Evolutionary conservation across 345 rosid species (phyloP).

Genomic region (Citrus sinensis): DVS_A1.0 CM039163.1:39700501-39701000

Average conservation of each 20-base stretch:
- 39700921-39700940: no score
- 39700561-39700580: slow-evolving; percentile 83
- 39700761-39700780: slow-evolving; percentile 82
- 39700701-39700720: slow-evolving; percentile 93
- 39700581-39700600: slow-evolving; percentile 87
- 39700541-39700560: slow-evolving; percentile 75
- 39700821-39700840: slow-evolving; percentile 89
- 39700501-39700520: slow-evolving; percentile 71
- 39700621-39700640: slow-evolving; percentile 83
- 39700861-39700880: slow-evolving; percentile 54
- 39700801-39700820: slow-evolving; percentile 83
- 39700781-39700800: slow-evolving; percentile 87
- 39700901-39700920: no score
- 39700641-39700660: slow-evolving; percentile 84
- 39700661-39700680: slow-evolving; percentile 87
- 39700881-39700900: slow-evolving; percentile 20
- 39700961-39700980: not conserved
- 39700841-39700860: slow-evolving; percentile 68
- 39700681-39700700: slow-evolving; percentile 87
- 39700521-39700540: slow-evolving; percentile 70
- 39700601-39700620: slow-evolving; percentile 70
- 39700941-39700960: not conserved
- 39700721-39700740: slow-evolving; percentile 73
- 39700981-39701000: not conserved
- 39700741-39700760: slow-evolving; percentile 85